Conservation (phyloP, 306 rosid genomes). For the Aeschynomene evenia region DNA sequence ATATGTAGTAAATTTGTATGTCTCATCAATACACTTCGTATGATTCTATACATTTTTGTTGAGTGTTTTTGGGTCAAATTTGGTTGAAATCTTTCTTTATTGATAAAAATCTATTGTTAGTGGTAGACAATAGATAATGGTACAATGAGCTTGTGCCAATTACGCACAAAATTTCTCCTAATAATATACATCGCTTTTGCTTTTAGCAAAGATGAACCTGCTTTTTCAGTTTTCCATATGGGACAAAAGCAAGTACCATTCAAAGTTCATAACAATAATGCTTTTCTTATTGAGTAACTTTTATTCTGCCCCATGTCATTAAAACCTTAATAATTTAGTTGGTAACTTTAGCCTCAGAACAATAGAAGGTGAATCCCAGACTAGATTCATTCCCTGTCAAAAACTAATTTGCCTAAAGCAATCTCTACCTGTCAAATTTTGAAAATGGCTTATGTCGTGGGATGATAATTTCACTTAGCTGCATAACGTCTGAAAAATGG, state of each 20-base stretch:
- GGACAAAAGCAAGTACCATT: neutral
- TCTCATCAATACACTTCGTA: too few species aligned
- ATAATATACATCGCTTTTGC: neutral
- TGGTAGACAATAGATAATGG: slow-evolving; percentile 23
- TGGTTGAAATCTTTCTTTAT: too few species aligned
- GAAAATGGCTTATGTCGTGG: neutral
- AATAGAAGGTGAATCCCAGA: neutral
- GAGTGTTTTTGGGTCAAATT: too few species aligned
- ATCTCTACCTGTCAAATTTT: neutral
- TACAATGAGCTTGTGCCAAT: neutral
- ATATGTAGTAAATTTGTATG: too few species aligned
- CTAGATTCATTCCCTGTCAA: neutral
- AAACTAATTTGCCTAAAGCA: neutral
- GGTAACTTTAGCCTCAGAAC: neutral
- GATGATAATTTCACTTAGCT: neutral
- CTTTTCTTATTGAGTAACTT: neutral
- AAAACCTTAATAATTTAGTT: neutral
- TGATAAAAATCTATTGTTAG: neutral
- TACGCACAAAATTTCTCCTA: neutral
- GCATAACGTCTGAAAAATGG: neutral
- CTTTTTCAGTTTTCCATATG: neutral
- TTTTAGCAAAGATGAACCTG: neutral
- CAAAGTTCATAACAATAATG: neutral
- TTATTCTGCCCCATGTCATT: neutral
- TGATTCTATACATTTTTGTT: too few species aligned